Percentiles rank a stretch among this genome's conserved stretches.
phyloP scores from a whole-genome alignment of 106 monocot species.

The Dioscorea alata region DNA sequence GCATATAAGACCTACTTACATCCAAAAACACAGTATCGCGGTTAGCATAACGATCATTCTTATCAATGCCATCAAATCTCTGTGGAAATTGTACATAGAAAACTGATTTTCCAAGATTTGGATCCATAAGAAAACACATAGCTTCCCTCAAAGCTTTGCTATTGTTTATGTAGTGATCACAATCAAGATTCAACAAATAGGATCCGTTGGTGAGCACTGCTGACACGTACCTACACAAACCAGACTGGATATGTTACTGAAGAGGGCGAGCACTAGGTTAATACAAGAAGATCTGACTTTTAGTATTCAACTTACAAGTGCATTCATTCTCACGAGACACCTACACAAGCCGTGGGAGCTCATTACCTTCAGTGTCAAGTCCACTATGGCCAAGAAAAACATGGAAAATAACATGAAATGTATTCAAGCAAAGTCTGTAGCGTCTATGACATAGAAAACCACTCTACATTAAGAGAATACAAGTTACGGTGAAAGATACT shows the following conservation, averaged over 20 bases:
- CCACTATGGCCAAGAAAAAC: slow-evolving; percentile 26
- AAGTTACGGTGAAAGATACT: no score
- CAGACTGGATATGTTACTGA: not conserved
- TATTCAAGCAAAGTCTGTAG: no score
- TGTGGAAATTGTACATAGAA: slow-evolving; percentile 49
- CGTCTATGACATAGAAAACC: no score
- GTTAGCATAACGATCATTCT: slow-evolving; percentile 39
- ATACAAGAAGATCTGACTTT: not conserved
- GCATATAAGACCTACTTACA: slow-evolving; percentile 14
- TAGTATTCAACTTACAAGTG: slow-evolving; percentile 32
- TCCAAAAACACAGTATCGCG: slow-evolving; percentile 37
- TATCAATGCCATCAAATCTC: slow-evolving; percentile 48
- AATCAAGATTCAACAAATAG: slow-evolving; percentile 40
- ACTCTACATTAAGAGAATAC: no score
- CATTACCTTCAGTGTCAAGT: slow-evolving; percentile 24
- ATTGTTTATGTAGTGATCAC: slow-evolving; percentile 52
- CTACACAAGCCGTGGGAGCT: slow-evolving; percentile 21
- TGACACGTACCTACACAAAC: slow-evolving; percentile 24
- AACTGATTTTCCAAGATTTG: slow-evolving; percentile 36
- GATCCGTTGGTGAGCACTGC: slow-evolving; percentile 41
- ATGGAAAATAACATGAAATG: not conserved
- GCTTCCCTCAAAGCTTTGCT: slow-evolving; percentile 46
- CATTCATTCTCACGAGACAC: slow-evolving; percentile 51
- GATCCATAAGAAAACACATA: slow-evolving; percentile 46
- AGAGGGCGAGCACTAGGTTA: not conserved